phyloP scores from a whole-genome alignment of 164 flowering plant species.

The Sedum album region DNA sequence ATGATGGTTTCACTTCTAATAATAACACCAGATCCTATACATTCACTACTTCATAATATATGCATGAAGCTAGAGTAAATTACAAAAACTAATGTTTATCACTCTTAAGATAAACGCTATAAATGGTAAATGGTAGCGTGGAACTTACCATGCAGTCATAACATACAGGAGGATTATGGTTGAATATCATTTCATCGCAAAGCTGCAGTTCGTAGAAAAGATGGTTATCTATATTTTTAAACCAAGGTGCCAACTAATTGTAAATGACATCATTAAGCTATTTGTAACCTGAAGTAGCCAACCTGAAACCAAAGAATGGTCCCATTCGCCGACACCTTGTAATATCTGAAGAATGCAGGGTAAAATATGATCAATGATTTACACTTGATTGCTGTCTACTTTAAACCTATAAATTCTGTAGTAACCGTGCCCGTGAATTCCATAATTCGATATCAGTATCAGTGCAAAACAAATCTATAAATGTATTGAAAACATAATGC shows the following conservation, averaged over 20 bases:
- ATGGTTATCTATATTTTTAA: background rate
- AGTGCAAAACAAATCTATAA: background rate
- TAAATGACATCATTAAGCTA: background rate
- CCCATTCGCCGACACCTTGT: constrained; percentile 63
- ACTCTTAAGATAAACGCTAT: background rate
- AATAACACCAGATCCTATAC: too few relatives aligned
- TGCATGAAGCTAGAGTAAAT: background rate
- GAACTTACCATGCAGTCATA: constrained; percentile 60
- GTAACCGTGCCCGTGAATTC: background rate
- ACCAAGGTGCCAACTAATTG: background rate
- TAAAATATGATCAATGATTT: background rate
- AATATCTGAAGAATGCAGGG: constrained; percentile 41
- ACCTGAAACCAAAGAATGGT: constrained; percentile 98
- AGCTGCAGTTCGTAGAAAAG: constrained; percentile 46
- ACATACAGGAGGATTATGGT: constrained; percentile 81
- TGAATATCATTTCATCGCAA: constrained; percentile 80
- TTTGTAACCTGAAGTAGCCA: constrained; percentile 74
- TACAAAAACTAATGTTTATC: background rate
- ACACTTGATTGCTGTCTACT: background rate
- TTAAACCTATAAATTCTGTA: background rate
- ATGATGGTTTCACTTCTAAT: background rate
- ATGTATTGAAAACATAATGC: background rate
- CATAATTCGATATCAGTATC: background rate
- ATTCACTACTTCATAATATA: background rate
- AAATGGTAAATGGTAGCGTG: background rate